Evolutionary conservation across 139 green algal genomes (phyloP), one percentile per base, ranked within the genome.

Genomic region (Diplosphaera chodatii): DNA sequence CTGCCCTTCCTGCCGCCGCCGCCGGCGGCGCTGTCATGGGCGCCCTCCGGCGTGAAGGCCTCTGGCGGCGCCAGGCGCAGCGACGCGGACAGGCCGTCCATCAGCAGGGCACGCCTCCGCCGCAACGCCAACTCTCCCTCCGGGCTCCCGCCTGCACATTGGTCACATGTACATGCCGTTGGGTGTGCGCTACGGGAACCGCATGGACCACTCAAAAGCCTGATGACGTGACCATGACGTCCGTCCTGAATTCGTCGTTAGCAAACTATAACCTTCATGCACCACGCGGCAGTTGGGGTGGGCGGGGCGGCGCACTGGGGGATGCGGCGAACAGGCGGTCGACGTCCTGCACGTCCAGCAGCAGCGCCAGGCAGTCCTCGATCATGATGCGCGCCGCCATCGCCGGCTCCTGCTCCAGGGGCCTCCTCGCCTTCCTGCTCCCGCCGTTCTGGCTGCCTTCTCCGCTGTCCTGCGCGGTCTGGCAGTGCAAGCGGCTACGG

Each of bases 351-450:
- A 98, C 83, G 32, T 97, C 92, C 72, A 98, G 82, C 59, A 98
- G 80, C 64, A 98, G 83, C 66, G 75, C 80, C 80, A 97, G 89
- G 78, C 88, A 95, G 78, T 99, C 94, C 85, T 99, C 94, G 13
- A 98, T 89, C 87, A 98, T 91, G 55, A 98, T 96, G 56, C 94
- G 86, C 4, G 93, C 94, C 21, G 93, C 93, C 67, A 99, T 83
- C 69, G 95, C 72, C 0, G 94, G 94, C 82, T 98, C 95, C 75
- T 96, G 77, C 69, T 94, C 88, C 67, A 96, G 77, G 3, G 78
- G 83, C 23, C 69, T 31, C 29, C 37, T 73, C 30, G 56, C 28
- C 62, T 59, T 55, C 67, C 63, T 71, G 48, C 48, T 25, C 3
- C 48, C 48, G 48, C 48, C 48, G 48, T n/a, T n/a, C 48, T 18